A percentile compares a stretch with the other conserved stretches of the same genome.
Evolutionary conservation across 2,329 filamentous ascomycete genomes (phyloP).

Genomic region (Sporothrix brunneoviolacea): DNA sequence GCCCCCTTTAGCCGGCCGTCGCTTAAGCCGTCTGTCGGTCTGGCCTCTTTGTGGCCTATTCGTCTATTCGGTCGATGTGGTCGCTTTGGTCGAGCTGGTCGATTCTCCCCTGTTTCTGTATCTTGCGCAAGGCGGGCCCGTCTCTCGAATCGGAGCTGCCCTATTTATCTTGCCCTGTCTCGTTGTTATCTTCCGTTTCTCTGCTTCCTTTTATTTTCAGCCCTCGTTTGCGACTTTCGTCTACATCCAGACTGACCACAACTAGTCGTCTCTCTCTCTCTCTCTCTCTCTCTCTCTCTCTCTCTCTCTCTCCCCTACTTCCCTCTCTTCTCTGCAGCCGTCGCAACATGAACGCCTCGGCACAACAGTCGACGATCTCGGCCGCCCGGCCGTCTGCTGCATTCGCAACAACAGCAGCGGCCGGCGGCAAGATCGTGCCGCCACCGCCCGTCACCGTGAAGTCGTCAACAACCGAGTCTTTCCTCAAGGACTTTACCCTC

Average conservation of each 20-base stretch:
- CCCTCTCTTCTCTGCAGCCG: neutral
- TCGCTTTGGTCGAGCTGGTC: no score
- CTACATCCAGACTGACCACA: no score
- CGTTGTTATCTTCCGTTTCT: slow-evolving; percentile 6
- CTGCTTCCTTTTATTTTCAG: neutral
- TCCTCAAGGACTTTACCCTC: slow-evolving; percentile 75
- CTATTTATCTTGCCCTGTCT: neutral
- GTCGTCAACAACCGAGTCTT: slow-evolving; percentile 45
- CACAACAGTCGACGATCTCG: neutral
- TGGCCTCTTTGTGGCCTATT: no score
- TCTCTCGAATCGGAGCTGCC: no score
- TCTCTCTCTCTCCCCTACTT: neutral
- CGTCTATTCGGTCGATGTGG: no score
- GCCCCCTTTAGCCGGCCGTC: no score
- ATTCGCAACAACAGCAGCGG: neutral
- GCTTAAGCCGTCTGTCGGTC: neutral
- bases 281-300: neutral
- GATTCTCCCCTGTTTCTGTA: no score
- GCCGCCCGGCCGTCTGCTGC: neutral
- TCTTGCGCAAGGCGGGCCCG: no score
- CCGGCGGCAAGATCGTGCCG: slow-evolving; percentile 20
- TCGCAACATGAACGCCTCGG: slow-evolving; percentile 8
- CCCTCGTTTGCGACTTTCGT: neutral
- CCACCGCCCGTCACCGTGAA: slow-evolving; percentile 26
- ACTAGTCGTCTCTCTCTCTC: neutral